A percentile compares a stretch with the other conserved stretches of the same genome.
Evolutionary conservation across 345 rosid species (phyloP).

Genomic region (Cardamine resedifolia): DNA sequence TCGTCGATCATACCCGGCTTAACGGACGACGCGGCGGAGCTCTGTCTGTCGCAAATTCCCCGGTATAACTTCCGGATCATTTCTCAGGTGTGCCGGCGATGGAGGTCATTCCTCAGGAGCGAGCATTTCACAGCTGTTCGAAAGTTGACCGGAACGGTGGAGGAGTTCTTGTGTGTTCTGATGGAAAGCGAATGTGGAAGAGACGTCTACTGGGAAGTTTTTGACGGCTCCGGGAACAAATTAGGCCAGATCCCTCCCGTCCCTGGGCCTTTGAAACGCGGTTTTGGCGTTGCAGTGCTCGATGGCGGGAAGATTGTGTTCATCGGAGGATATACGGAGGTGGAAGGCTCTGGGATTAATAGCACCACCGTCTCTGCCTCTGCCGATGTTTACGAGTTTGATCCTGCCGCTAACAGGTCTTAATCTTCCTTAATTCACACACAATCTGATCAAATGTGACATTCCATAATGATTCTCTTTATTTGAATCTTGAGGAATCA

Average conservation of each 20-base stretch:
- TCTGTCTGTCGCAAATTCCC: constrained; percentile 73
- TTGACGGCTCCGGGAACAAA: constrained; percentile 58
- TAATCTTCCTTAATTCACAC: background rate
- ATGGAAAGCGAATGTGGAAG: constrained; percentile 63
- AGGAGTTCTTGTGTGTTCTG: constrained; percentile 74
- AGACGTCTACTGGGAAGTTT: constrained; percentile 83
- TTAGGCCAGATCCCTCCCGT: constrained; percentile 59
- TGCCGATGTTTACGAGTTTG: constrained; percentile 69
- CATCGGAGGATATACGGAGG: constrained; percentile 64
- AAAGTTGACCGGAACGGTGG: constrained; percentile 58
- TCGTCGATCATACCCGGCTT: constrained; percentile 59
- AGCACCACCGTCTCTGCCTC: constrained; percentile 49
- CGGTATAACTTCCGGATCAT: constrained; percentile 51
- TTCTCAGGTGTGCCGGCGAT: constrained; percentile 70
- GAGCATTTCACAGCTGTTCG: constrained; percentile 65
- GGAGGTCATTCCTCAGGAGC: constrained; percentile 73
- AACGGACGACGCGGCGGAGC: constrained; percentile 82
- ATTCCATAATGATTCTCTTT: background rate
- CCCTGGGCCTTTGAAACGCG: constrained; percentile 68
- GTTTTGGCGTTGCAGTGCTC: constrained; percentile 66
- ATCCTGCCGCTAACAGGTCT: constrained; percentile 81
- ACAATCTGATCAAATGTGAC: background rate
- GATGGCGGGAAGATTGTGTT: constrained; percentile 70
- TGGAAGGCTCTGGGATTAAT: constrained; percentile 44
- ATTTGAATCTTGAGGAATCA: background rate